Evolutionary conservation across 1,284 basidiomycete species (phyloP).

Genomic region (Phellopilus nigrolimitatus): DNA sequence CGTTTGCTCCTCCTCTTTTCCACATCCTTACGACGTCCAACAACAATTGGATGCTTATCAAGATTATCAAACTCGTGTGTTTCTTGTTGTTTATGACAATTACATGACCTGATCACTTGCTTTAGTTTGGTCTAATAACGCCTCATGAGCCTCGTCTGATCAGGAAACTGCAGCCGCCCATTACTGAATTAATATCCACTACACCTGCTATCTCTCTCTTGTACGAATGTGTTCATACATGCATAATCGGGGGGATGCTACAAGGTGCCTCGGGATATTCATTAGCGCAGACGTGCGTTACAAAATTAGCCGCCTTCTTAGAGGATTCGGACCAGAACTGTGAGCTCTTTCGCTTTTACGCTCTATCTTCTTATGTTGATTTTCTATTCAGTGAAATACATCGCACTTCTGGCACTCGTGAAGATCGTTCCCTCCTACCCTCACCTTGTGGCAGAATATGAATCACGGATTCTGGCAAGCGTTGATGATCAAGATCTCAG

Average conservation of each 20-base stretch:
- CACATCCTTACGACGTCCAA: conserved; percentile 90
- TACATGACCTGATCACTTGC: conserved; percentile 87
- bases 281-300: conserved; percentile 85
- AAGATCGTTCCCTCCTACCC: conserved; percentile 95
- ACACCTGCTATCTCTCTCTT: conserved; percentile 94
- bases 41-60: conserved; percentile 99
- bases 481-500: conserved; percentile 93
- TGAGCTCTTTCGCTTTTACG: conserved; percentile 33
- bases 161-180: conserved; percentile 88
- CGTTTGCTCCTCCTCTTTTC: conserved; percentile 90
- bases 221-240: conserved; percentile 98
- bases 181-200: conserved; percentile 92
- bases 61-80: conserved; percentile 85
- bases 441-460: conserved; percentile 87
- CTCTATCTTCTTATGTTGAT: neutral
- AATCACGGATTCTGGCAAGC: conserved; percentile 86
- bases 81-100: conserved; percentile 5
- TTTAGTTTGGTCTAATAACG: conserved; percentile 84
- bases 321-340: conserved; percentile 94
- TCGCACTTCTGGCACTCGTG: conserved; percentile 89
- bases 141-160: conserved; percentile 92
- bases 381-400: conserved; percentile 81
- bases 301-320: conserved; percentile 90
- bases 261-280: conserved; percentile 74
- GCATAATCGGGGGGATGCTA: conserved; percentile 96